phyloP scores from a whole-genome alignment of 164 flowering plant species.

The Aristolochia fimbriata region DNA sequence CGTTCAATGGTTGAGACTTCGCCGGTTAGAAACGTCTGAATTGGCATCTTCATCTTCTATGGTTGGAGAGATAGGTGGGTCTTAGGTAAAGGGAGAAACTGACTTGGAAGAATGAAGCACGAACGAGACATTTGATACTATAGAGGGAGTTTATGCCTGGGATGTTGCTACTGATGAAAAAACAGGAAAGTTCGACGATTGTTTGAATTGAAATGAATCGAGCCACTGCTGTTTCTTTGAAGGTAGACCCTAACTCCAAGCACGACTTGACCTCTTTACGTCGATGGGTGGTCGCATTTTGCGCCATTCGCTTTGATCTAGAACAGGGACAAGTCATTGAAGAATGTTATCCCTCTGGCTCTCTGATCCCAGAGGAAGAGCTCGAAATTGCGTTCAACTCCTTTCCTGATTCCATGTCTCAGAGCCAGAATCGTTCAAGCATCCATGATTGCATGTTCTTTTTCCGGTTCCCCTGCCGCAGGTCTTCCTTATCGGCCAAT shows the following conservation, averaged over 20 bases:
- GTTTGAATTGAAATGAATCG: slow-evolving; percentile 55
- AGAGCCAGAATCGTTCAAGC: slow-evolving; percentile 79
- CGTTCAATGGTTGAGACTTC: too few species aligned
- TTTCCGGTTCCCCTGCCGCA: slow-evolving; percentile 56
- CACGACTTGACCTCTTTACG: slow-evolving; percentile 48
- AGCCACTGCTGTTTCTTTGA: slow-evolving; percentile 62
- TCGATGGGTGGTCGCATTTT: slow-evolving; percentile 83
- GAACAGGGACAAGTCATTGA: slow-evolving; percentile 98
- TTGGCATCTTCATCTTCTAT: too few species aligned
- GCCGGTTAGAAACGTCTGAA: too few species aligned
- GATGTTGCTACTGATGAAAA: not conserved
- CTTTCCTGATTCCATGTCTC: slow-evolving; percentile 96
- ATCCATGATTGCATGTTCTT: slow-evolving; percentile 97
- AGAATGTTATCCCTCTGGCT: slow-evolving; percentile 79
- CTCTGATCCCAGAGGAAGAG: slow-evolving; percentile 71
- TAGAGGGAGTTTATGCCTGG: too few species aligned
- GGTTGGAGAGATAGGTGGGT: too few species aligned
- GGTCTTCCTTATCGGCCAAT: slow-evolving; percentile 17
- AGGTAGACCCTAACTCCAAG: slow-evolving; percentile 37
- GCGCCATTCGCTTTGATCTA: slow-evolving; percentile 87
- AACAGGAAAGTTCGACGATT: not conserved
- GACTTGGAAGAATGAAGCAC: too few species aligned
- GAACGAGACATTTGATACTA: too few species aligned
- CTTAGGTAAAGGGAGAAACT: too few species aligned
- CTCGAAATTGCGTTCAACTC: slow-evolving; percentile 81